Base-by-base conservation (phyloP, 2,329 filamentous ascomycete species). In the Penicillium italicum region DNA sequence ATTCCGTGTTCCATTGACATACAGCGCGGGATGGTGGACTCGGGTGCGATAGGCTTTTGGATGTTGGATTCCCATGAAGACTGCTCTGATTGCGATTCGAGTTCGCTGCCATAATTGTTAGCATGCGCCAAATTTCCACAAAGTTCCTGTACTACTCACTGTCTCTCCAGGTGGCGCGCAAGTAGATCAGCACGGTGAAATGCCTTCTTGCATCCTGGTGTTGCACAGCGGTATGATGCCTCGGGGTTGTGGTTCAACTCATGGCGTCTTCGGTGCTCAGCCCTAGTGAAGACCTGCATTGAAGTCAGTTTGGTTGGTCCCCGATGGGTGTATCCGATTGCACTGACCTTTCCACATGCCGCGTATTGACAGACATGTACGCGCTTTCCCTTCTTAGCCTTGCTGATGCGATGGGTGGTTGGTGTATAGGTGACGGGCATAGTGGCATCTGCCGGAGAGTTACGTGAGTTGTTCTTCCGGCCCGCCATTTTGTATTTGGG, bases 381-480 rank as follows among this genome's bases (percentile, higher is more conserved):
- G 49, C 77, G 74, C 65, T 80, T 80, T 30, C 78, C 78, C 65
- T 80, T 80, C 69, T 79, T 80, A 12, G 78, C 78, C 64, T 80
- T 80, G 69, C 78, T 80, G 61, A 80, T 74, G 48, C 78, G 75
- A 60, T 74, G 74, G 34, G 78, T 80, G 20, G 77, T 79, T 22
- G 78, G 78, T 28, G 78, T 80, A 56, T 78, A 79, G 52, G 74
- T 75, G 46, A 77, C 66, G 20, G 73, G 68, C 55, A 73, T 55
- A 28, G 69, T 61, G 41, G 69, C 65, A 31, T 74, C 71, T 26
- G 63, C 14, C 37, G 66, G 61, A n/a, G 66, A 52, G 57, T 59
- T 63, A 61, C 64, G 67, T 67, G 70, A 71, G 53, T 51, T 72
- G 53, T 53, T 66, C 56, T 67, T 62, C 37, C 60, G 62, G 54